Conservation (phyloP, 2,329 filamentous ascomycete species). For the Phaeoacremonium minimum region DNA sequence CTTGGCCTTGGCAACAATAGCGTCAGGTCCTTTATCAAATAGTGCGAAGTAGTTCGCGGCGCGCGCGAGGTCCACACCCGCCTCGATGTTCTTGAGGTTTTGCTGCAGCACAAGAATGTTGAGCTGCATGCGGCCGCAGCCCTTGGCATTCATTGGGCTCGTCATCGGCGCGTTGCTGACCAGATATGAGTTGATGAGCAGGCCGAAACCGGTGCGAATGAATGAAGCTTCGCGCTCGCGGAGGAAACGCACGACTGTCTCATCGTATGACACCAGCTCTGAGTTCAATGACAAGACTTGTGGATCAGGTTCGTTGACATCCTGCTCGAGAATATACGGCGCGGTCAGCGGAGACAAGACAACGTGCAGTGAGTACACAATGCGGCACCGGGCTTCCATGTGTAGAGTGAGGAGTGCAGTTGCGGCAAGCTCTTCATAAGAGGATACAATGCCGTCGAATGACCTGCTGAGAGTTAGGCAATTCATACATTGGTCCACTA, state of each 20-base stretch:
- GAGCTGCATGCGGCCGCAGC: conserved; percentile 82
- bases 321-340: conserved; percentile 63
- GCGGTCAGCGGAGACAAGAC: conserved; percentile 57
- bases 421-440: conserved; percentile 74
- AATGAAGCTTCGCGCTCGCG: conserved; percentile 68
- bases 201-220: conserved; percentile 70
- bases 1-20: conserved; percentile 59
- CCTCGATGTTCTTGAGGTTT: conserved; percentile 90
- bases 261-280: conserved; percentile 82
- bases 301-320: conserved; percentile 73
- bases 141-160: conserved; percentile 77
- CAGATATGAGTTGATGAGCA: conserved; percentile 75
- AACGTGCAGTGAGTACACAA: conserved; percentile 71
- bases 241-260: conserved; percentile 70
- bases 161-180: conserved; percentile 68
- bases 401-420: conserved; percentile 82
- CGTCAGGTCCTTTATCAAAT: conserved; percentile 62
- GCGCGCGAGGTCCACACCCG: conserved; percentile 58
- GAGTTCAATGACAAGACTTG: conserved; percentile 79
- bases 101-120: conserved; percentile 95
- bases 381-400: conserved; percentile 80
- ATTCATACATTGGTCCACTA: background rate
- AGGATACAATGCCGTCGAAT: conserved; percentile 83
- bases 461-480: conserved; percentile 42
- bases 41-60: conserved; percentile 66